These are phyloP conservation scores for Podospora fimiseda DNA, from an alignment of 495 filamentous ascomycete species.

Conservation along the genomic window DNA sequence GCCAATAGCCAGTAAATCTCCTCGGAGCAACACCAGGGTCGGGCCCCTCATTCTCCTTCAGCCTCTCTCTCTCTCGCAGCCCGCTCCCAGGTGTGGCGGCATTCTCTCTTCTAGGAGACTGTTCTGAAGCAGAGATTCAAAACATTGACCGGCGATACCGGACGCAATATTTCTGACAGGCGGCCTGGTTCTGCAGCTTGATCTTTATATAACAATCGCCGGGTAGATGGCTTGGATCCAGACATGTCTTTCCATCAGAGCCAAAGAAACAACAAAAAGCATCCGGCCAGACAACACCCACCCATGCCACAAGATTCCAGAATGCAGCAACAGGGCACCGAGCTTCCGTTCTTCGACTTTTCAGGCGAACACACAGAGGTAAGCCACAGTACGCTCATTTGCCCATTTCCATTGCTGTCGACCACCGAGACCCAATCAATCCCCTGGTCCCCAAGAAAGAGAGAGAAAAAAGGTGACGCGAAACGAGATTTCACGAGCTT, in stretches of 20 bases:
- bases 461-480: not conserved
- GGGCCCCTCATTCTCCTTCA: not conserved
- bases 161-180: not conserved
- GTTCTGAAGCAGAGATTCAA: not conserved
- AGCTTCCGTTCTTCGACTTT: not conserved
- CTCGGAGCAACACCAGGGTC: not conserved
- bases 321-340: not conserved
- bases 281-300: not conserved
- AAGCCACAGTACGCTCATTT: not conserved
- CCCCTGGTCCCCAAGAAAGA: not conserved
- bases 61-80: not conserved
- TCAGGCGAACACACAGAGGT: not conserved
- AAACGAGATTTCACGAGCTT: not conserved
- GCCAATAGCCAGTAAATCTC: not conserved
- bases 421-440: not conserved
- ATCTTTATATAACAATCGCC: not conserved
- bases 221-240: not conserved
- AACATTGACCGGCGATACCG: not conserved
- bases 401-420: not conserved
- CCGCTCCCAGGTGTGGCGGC: not conserved
- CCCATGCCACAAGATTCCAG: not conserved
- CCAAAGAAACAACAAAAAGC: not conserved
- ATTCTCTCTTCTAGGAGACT: not conserved
- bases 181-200: not conserved
- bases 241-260: not conserved